A percentile compares a stretch with the other conserved stretches of the same genome.
Evolutionary conservation across 345 rosid genomes (phyloP).

Genomic region (Anacardium occidentale): DNA sequence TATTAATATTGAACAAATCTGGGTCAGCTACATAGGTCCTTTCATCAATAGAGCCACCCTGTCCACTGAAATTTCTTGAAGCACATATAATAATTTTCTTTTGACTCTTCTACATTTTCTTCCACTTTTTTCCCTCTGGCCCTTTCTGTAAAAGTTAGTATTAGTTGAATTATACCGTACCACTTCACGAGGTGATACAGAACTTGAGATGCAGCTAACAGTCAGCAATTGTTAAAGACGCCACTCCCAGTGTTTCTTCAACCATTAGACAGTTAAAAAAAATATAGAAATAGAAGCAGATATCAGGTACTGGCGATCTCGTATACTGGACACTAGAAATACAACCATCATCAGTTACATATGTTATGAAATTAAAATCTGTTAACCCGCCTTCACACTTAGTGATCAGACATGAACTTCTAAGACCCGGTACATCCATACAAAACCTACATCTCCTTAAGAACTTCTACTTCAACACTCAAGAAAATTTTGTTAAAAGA

Average conservation of each 20-base stretch:
- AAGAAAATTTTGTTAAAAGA: background rate
- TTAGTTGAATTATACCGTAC: background rate
- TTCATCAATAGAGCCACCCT: background rate
- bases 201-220: background rate
- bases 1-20: background rate
- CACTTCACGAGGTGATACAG: background rate
- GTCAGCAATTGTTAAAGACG: background rate
- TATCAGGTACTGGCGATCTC: background rate
- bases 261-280: background rate
- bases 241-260: background rate
- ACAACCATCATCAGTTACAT: background rate
- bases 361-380: background rate
- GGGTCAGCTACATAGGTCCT: background rate
- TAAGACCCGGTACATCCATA: background rate
- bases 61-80: background rate
- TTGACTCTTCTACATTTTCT: background rate
- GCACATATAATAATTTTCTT: background rate
- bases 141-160: background rate
- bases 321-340: background rate
- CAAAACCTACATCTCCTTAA: conserved; percentile 7
- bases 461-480: background rate
- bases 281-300: background rate
- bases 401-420: background rate
- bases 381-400: background rate
- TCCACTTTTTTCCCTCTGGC: background rate